Evolutionary conservation across 2,329 filamentous ascomycete genomes (phyloP), one percentile per base, ranked within the genome.

Genomic region (Amesomyces nigricolor): DNA sequence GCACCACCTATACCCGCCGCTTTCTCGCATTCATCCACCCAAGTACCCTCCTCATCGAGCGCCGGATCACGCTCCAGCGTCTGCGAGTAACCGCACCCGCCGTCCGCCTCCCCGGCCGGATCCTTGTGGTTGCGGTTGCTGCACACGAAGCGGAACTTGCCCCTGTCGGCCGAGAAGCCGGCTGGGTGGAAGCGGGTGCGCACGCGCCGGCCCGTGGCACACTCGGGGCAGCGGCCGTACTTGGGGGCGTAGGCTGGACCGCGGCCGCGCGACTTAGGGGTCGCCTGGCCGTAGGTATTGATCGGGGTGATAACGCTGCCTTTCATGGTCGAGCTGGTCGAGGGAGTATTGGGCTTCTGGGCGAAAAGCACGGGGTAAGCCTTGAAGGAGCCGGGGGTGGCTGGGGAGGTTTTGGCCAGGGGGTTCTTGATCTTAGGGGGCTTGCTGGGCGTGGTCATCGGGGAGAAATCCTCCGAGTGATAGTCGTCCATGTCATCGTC

Each of bases 181-280:
- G 39, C 2, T 22, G 40, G 56, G 14, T 55, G 51, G 54, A 53
- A 58, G 26, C 40, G 48, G 17, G n/a, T 46, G 38, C 60, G 52
- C 14, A 56, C 30, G n/a, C 56, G 54, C 14, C 53, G 54, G 26
- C 60, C 60, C 8, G 44, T 43, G 9, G 9, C 19, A 53, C 58
- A 61, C 22, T 14, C 14, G 2, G 60, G 58, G 50, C 60, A 62
- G 5, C 26, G 51, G 5, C 60, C 60, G 43, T 62, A 62, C 35
- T 55, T 58, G 38, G 32, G 32, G 32, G 32, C 9, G 32, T 9
- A 2, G 32, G 32, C 32, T 9, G 9, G 32, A 9, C 38, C 39
- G 37, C 26, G 30, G 22, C 19, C 29, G 35, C 10, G 29, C 22
- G 22, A 26, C 22, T 26, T 2, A 6, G 22, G 22, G 22, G 6